A percentile compares a stretch with the other conserved stretches of the same genome.
Conservation (phyloP, 2,329 filamentous ascomycete genomes). For the Cladosporium sp. region DNA sequence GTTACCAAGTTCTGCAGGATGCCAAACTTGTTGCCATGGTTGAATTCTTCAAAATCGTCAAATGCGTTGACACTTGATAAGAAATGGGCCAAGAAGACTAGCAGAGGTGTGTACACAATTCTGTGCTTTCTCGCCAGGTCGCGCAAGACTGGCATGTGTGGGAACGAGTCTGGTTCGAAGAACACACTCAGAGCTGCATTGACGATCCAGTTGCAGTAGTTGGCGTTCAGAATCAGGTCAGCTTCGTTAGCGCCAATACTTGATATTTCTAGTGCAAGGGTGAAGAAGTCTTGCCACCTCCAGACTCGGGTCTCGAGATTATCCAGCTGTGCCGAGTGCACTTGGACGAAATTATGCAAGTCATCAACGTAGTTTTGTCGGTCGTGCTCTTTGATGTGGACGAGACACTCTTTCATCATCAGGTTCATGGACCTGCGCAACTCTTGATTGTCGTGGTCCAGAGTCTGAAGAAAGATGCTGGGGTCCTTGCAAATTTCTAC, state of each 20-base stretch:
- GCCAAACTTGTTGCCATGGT: neutral
- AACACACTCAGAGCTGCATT: constrained; percentile 11
- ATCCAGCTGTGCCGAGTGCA: constrained; percentile 12
- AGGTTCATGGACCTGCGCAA: neutral
- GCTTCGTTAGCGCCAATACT: constrained; percentile 15
- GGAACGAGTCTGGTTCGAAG: neutral
- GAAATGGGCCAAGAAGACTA: constrained; percentile 3
- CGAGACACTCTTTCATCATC: constrained; percentile 16
- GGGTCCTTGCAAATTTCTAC: neutral
- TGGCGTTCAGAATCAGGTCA: constrained; percentile 10
- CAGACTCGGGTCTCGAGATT: neutral
- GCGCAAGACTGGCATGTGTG: constrained; percentile 1
- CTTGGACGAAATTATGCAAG: constrained; percentile 13
- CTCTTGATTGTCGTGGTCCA: neutral
- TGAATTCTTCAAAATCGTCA: neutral
- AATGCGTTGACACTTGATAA: neutral
- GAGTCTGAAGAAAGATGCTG: neutral
- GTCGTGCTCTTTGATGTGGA: constrained; percentile 15
- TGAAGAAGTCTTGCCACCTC: constrained; percentile 19
- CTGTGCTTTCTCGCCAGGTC: neutral
- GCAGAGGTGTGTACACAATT: neutral
- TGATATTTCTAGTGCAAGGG: constrained; percentile 14
- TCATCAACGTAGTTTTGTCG: constrained; percentile 7
- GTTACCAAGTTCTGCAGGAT: neutral
- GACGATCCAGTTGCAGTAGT: constrained; percentile 15